phyloP scores from a whole-genome alignment of 306 rosid genomes.

The Dicorynia guianensis region DNA sequence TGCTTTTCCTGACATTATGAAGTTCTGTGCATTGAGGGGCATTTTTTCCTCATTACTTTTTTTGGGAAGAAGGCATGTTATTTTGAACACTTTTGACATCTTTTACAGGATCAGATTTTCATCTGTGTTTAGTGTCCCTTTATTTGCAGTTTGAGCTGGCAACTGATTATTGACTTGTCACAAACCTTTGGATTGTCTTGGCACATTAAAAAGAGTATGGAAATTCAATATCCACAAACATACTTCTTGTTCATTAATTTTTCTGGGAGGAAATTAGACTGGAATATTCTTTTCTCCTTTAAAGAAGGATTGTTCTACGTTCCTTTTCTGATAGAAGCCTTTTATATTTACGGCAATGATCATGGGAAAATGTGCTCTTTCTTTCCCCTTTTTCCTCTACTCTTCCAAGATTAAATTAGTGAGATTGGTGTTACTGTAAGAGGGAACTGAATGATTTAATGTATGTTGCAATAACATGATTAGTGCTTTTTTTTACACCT shows the following conservation, averaged over 20 bases:
- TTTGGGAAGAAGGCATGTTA: background rate
- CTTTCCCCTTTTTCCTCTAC: background rate
- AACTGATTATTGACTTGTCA: background rate
- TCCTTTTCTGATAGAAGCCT: too few relatives aligned
- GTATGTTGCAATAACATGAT: background rate
- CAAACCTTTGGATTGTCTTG: background rate
- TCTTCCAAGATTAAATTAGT: background rate
- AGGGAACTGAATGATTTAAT: background rate
- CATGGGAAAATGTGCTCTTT: too few relatives aligned
- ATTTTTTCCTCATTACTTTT: background rate
- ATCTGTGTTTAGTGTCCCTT: background rate
- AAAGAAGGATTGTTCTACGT: too few relatives aligned
- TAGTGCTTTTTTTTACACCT: background rate
- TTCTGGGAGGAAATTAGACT: too few relatives aligned
- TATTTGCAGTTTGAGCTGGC: background rate
- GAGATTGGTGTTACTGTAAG: background rate
- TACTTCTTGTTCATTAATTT: too few relatives aligned
- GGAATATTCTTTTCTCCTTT: too few relatives aligned
- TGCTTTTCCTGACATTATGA: conserved; percentile 6
- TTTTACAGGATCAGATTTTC: background rate
- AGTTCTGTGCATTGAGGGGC: background rate
- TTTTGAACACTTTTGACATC: conserved; percentile 4
- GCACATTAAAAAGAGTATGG: too few relatives aligned
- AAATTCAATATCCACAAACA: too few relatives aligned
- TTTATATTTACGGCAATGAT: too few relatives aligned